Base-by-base conservation (phyloP, 225 moss, liverwort and hornwort genomes). In the Pseudisothecium myosuroides region DNA sequence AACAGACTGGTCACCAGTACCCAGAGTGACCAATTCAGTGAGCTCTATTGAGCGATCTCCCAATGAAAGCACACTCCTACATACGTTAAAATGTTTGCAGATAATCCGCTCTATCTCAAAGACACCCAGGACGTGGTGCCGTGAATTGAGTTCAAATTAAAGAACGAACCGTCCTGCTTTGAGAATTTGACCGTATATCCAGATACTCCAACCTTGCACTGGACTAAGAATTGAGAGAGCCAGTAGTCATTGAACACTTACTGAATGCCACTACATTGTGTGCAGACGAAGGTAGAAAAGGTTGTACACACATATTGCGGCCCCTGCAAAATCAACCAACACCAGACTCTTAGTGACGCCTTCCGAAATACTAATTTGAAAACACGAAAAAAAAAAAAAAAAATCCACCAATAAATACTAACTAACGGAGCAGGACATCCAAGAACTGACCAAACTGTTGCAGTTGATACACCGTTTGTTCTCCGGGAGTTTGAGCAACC, bases 281-380 rank as follows among this genome's bases (percentile, higher is more conserved):
- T 98, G 93, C 98, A 98, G 74, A 98, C 98, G 87, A 98, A 98
- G 80, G 95, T 97, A 65, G 96, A 93, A 89, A 97, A 98, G 45
- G 88, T 97, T 89, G 96, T 98, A 80, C 98, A 98, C 63, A 98
- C 98, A 87, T 98, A 98, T 87, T 98, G 98, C 89, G 98, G 98
- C 67, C 98, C 98, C 98, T 98, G 96, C 87, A 90, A 92, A 72
- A 56, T 55, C 55, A 56, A 31, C 71, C 84, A 69, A 22, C 18
- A 65, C 7, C 17, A 81, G 65, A 49, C 24, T 29, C 37, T 76
- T 10, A 88, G 71, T 16, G 77, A 54, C 29, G n/a, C 52, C 36
- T 60, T 26, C 36, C 37, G 32, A 32, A 61, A 43, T 34, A 45
- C 64, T 28, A 27, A 43, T 26, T 65, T 43, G 15, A 65, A 26